Base-by-base conservation (phyloP, 805 yeast species). In the Saturnispora zaruensis region DNA sequence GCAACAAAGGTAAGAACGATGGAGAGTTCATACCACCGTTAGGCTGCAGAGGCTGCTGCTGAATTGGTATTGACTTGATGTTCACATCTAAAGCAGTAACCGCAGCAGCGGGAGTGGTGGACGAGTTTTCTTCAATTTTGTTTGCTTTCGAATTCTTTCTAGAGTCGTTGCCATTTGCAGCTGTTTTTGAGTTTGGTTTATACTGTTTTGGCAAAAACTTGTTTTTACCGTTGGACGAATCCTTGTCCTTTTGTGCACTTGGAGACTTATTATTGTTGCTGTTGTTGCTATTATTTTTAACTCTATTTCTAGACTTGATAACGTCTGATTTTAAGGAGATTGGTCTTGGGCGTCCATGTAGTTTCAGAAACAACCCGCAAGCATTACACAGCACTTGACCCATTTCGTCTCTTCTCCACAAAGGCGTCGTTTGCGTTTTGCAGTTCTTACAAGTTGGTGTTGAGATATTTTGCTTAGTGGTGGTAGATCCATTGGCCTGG, bases 351-450 rank as follows among this genome's bases (percentile, higher is more conserved):
- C 95, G 78, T 23, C 96, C 96, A 63, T 90, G 98, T 40, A 90
- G 75, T 67, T 90, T 90, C 52, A 89, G 69, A 60, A 88, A 88
- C 45, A 88, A 71, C 0, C 96, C 96, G 70, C 96, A 88, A 8
- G 98, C 98, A 69, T 90, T 90, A 66, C 98, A 90, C 44, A 90
- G 74, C 32, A 90, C 95, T 59, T 82, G 84, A 14, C 95, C 95
- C 9, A 86, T 79, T 60, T 89, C 96, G 67, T 90, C 96, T 55
- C 97, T 75, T 66, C 97, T 77, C 97, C 97, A 90, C 26, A 90
- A 71, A 1, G 98, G 97, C 2, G 98, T 90, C 1, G 93, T 90
- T 51, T 88, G 85, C 2, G 98, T 90, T 60, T 83, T 78, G 69
- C 98, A 90, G 66, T 90, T 90, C 58, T 84, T 87, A 65, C 98